Base-by-base conservation (phyloP, 805 yeast species). In the Zygotorulaspora florentina region DNA sequence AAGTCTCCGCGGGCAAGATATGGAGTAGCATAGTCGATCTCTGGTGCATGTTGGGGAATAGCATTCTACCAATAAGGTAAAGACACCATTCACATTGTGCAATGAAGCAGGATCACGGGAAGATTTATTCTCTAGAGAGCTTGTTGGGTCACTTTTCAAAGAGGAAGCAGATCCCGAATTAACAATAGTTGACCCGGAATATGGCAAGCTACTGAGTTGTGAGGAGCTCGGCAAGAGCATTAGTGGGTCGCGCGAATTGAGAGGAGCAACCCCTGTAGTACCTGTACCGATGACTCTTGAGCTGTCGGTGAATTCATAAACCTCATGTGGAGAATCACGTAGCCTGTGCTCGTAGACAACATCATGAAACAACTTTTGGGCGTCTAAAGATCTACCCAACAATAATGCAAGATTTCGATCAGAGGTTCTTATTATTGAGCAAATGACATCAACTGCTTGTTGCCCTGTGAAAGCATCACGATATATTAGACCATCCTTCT, bases 41-140 rank as follows among this genome's bases (percentile, higher is more conserved):
- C 95, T 73, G 4, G 96, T 83, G 68, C 99, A 93, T 0, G 99
- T 93, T 28, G 99, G 96, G 0, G 97, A 89, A 61, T 93, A 93
- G 68, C 99, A 93, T 60, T 90, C 96, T 0, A 97, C 87, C 51
- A 93, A 71, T 35, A 91, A 70, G 1, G 96, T 91, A 60, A 91
- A 93, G 3, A 93, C 96, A 55, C 99, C 99, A 64, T 87, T 87
- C 9, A 88, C 89, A 3, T 48, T 56, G 43, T 59, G 67, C 35
- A 57, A 54, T 20, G 56, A 53, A 17, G 60, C 60, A 13, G 57
- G 56, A 23, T 53, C 51, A 13, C 51, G 47, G 23, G 45, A 46
- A 27, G 25, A 36, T 27, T 48, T 54, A 35, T 38, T 42, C 35
- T 30, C 42, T 37, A 39, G 43, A 9, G 59, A 53, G 31, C 60